phyloP scores from a whole-genome alignment of 1,139 yeast genomes.

The Geotrichum aggregatum region DNA sequence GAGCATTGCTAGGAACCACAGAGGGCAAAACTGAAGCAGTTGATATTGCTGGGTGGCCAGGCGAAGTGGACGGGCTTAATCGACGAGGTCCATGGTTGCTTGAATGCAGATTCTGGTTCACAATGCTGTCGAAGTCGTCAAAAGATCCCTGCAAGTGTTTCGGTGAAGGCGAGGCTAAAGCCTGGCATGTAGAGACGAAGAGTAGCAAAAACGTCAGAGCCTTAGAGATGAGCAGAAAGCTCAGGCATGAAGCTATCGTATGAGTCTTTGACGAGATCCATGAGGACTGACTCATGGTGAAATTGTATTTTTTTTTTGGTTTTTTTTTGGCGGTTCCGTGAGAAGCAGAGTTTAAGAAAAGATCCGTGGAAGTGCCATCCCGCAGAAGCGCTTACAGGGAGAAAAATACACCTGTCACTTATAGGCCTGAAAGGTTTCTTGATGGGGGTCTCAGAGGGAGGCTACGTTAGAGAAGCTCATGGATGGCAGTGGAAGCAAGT shows the following conservation, averaged over 20 bases:
- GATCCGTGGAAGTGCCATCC: background rate
- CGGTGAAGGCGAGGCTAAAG: background rate
- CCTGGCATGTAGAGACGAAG: background rate
- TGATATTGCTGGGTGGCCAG: conserved; percentile 1
- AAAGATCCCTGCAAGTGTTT: background rate
- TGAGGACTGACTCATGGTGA: conserved; percentile 1
- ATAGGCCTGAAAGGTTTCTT: too few relatives aligned
- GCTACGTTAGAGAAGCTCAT: background rate
- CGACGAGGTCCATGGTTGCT: conserved; percentile 13
- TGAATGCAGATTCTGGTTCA: conserved; percentile 8
- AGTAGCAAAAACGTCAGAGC: background rate
- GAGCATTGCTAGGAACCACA: background rate
- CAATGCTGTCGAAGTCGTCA: background rate
- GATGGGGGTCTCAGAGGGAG: too few relatives aligned
- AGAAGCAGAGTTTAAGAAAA: background rate
- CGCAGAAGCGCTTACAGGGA: background rate
- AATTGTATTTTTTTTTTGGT: too few relatives aligned
- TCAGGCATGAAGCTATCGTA: background rate
- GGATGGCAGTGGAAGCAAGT: background rate
- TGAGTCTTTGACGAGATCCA: background rate
- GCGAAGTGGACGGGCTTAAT: background rate
- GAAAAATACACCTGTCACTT: too few relatives aligned
- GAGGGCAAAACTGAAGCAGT: background rate
- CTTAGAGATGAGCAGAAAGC: background rate
- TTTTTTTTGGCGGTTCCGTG: too few relatives aligned